Evolutionary conservation across 768 basidiomycete genomes (phyloP), one percentile per base, ranked within the genome.

Genomic region (button mushroom (Agaricus bisporus)): DNA sequence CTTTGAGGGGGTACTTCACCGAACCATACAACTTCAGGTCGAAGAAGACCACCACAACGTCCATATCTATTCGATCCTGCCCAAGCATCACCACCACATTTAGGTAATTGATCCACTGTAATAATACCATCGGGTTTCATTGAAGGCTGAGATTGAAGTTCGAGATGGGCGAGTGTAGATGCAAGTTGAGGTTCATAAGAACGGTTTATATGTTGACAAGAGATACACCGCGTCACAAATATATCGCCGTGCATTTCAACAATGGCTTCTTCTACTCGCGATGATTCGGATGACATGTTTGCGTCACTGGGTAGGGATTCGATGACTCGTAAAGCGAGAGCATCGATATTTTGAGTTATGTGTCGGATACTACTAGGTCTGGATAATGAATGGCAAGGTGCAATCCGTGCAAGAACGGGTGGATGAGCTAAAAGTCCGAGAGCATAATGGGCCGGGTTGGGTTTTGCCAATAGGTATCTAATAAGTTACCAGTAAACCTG

Each of bases 1-100:
- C 15, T 12, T 18, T 71, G 59, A 9, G 64, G 56, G 2, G 75
- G 73, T 32, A 26, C 58, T 59, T 83, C 80, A 2, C 75, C 77
- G 57, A 83, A 84, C 80, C 81, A 83, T 1, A 82, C 78, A 3
- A 82, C 78, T 3, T 73, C 79, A 4, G 80, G 79, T 18, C 80
- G 68, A 2, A 70, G 66, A 9, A 82, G 67, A 7, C 64, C 61
- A 7, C 67, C 66, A 57, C 78, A 80, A 48, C 67, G 64, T 1
- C 63, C 60, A 59, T 79, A 81, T 9, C 70, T 65, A 2, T 39
- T 39, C n/a, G 38, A 39, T 14, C 10, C 38, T 3, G 38, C 3
- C 38, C 38, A 39, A 15, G 38, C 14, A 39, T 32, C 15, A 47
- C 67, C 64, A 1, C 63, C 60, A 60, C 79, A 81, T 8, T 69